Base-by-base conservation (phyloP, 305 asterid species). In the Euphrasia arctica region DNA sequence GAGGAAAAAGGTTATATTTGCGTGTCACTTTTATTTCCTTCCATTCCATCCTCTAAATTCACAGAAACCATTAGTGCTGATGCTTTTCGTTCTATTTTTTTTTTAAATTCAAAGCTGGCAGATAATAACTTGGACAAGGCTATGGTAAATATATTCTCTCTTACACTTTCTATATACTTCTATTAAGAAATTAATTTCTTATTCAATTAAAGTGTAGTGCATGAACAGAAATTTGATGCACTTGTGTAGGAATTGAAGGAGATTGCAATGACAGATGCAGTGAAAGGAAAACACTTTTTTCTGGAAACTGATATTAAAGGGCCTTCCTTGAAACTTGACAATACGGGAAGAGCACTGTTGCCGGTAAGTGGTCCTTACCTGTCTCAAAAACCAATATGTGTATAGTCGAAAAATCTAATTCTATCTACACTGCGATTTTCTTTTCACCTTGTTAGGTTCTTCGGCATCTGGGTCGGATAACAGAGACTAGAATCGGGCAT, bases 281-380 rank as follows among this genome's bases (percentile, higher is more conserved):
- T 89, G 69, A 91, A 81, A 73, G 98, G 98, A 72, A 91, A 87
- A 11, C 85, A 89, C 61, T 91, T 91, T 70, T 89, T 91, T 67
- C 81, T 91, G 51, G 98, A 91, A 73, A 49, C 92, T 68, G 96
- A 89, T 77, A 83, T 91, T 34, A 91, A 80, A 79, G 96, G 98
- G 66, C 96, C 98, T 62, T 67, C 85, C 8, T 70, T 89, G 64
- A 91, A 89, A 81, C 91, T 86, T 27, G 98, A 91, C 79, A 84
- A 86, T 64, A 91, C 98, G 9, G 98, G 98, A 75, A 82, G 75
- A 82, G 95, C 95, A 72, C 81, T 89, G 66, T 61, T 89, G 76
- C 87, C 96, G 63, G 98, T 91, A 72, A 79, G 96, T 83, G 7
- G 57, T 68, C 48, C 62, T 52, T 52, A 66, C 63, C 58, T 18